These are phyloP conservation scores for Leccinum subtestaceum DNA, from an alignment of 768 basidiomycete genomes.

Conservation along the genomic window DNA sequence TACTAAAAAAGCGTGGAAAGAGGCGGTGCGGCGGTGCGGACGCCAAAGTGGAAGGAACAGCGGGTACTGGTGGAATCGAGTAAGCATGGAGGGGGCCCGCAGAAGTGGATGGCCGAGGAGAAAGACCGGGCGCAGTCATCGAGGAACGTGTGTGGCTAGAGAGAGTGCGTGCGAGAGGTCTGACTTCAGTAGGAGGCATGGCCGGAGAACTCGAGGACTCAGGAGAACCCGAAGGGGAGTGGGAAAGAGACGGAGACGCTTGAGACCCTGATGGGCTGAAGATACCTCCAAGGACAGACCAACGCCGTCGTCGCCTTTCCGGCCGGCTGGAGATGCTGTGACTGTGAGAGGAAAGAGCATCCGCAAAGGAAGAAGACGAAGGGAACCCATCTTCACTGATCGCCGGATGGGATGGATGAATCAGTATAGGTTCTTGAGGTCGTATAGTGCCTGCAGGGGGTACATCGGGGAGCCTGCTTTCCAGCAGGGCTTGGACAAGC, in stretches of 20 bases:
- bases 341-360: conserved; percentile 35
- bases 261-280: conserved; percentile 29
- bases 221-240: conserved; percentile 19
- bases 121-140: conserved; percentile 10
- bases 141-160: conserved; percentile 22
- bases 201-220: conserved; percentile 18
- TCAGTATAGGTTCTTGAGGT: conserved; percentile 66
- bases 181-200: conserved; percentile 17
- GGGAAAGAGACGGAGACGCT: conserved; percentile 27
- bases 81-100: conserved; percentile 24
- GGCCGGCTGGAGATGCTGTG: conserved; percentile 32
- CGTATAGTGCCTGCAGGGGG: conserved; percentile 67
- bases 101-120: conserved; percentile 36
- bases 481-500: conserved; percentile 69
- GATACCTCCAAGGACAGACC: conserved; percentile 65
- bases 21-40: conserved; percentile 54
- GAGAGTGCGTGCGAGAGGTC: conserved; percentile 25
- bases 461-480: conserved; percentile 73
- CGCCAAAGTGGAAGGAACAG: conserved; percentile 31
- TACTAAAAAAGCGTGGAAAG: conserved; percentile 66
- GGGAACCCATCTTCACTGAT: conserved; percentile 43
- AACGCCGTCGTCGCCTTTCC: conserved; percentile 55
- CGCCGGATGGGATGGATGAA: conserved; percentile 44
- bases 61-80: conserved; percentile 18
- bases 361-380: conserved; percentile 47